A percentile compares a stretch with the other conserved stretches of the same genome.
Conservation (phyloP, 352 stramenopile species). For the Globisporangium viniferum region DNA sequence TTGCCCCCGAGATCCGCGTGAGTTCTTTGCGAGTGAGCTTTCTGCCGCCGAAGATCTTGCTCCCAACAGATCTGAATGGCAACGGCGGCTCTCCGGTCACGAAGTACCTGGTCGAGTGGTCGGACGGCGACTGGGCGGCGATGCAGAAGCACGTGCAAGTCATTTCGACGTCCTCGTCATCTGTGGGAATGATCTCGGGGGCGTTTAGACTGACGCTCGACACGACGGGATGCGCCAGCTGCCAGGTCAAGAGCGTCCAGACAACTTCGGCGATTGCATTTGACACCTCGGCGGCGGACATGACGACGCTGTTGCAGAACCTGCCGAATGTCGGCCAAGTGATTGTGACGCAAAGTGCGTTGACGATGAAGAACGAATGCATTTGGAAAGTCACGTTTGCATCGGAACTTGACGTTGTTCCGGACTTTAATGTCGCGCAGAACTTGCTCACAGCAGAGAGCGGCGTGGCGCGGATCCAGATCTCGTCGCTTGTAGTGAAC, state of each 20-base stretch:
- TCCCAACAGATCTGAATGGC: slow-evolving; percentile 66
- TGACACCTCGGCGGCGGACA: slow-evolving; percentile 42
- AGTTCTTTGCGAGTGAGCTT: slow-evolving; percentile 88
- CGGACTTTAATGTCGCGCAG: slow-evolving; percentile 36
- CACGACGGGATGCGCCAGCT: slow-evolving; percentile 72
- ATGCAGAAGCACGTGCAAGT: slow-evolving; percentile 64
- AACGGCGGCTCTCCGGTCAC: slow-evolving; percentile 80
- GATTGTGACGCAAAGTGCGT: slow-evolving; percentile 46
- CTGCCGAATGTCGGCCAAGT: slow-evolving; percentile 93
- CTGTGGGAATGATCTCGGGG: slow-evolving; percentile 34
- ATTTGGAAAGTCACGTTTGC: slow-evolving; percentile 80
- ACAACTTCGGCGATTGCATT: slow-evolving; percentile 72
- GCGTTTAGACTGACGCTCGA: slow-evolving; percentile 85
- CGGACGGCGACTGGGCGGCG: slow-evolving; percentile 62
- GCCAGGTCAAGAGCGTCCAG: slow-evolving; percentile 65
- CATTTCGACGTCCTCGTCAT: slow-evolving; percentile 49
- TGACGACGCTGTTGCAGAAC: slow-evolving; percentile 89
- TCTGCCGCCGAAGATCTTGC: slow-evolving; percentile 47
- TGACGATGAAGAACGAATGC: slow-evolving; percentile 51
- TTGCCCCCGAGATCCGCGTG: slow-evolving; percentile 45
- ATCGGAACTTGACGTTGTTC: slow-evolving; percentile 57
- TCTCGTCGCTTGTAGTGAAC: slow-evolving; percentile 26
- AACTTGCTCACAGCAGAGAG: slow-evolving; percentile 44
- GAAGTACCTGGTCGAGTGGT: slow-evolving; percentile 95
- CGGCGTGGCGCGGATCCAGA: slow-evolving; percentile 32